phyloP scores from a whole-genome alignment of 1,284 basidiomycete genomes.

The Xerocomus nothofagi region DNA sequence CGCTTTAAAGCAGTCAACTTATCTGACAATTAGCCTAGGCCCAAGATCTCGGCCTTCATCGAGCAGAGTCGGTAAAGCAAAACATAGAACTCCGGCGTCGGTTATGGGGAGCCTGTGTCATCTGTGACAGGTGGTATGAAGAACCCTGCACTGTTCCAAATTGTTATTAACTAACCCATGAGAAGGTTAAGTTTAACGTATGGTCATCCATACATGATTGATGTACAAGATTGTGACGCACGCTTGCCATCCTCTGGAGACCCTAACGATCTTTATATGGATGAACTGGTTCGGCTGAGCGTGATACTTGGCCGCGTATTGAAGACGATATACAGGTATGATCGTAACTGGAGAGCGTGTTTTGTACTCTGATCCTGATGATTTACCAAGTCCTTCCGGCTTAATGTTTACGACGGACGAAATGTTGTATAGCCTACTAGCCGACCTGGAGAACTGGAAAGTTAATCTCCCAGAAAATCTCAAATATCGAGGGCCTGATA shows the following conservation, averaged over 20 bases:
- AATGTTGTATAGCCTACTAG: slow-evolving; percentile 65
- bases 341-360: neutral
- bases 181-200: slow-evolving; percentile 74
- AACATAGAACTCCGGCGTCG: slow-evolving; percentile 80
- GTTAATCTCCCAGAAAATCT: slow-evolving; percentile 72
- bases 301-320: slow-evolving; percentile 85
- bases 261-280: slow-evolving; percentile 71
- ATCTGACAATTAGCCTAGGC: slow-evolving; percentile 50
- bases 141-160: neutral
- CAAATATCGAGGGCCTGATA: slow-evolving; percentile 69
- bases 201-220: slow-evolving; percentile 89
- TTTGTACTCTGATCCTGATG: slow-evolving; percentile 8
- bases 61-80: slow-evolving; percentile 78
- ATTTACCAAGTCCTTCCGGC: slow-evolving; percentile 70
- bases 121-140: slow-evolving; percentile 85
- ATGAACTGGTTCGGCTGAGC: slow-evolving; percentile 84
- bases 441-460: slow-evolving; percentile 80
- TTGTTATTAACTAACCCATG: slow-evolving; percentile 11
- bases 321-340: slow-evolving; percentile 86
- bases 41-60: slow-evolving; percentile 89
- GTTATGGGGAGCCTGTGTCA: slow-evolving; percentile 89
- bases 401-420: slow-evolving; percentile 80
- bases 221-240: slow-evolving; percentile 91
- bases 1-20: neutral
- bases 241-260: slow-evolving; percentile 80